phyloP scores from a whole-genome alignment of 75 land plant species.

The Cunninghamia lanceolata region DNA sequence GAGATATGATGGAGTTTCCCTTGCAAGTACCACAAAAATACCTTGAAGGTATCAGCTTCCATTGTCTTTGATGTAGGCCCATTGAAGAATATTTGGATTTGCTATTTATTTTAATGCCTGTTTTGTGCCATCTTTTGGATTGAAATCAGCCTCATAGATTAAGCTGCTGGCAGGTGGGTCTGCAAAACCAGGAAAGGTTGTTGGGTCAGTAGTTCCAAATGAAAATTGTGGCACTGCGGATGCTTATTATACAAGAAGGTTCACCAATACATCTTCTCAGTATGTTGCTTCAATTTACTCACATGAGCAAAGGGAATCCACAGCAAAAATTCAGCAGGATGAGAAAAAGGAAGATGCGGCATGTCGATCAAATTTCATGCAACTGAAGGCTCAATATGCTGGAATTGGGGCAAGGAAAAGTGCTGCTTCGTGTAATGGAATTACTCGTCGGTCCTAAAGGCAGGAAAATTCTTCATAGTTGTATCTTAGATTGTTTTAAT shows the following conservation, averaged over 20 bases:
- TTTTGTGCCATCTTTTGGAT: neutral
- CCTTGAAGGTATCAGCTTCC: slow-evolving; percentile 28
- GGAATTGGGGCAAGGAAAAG: slow-evolving; percentile 53
- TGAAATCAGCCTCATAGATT: neutral
- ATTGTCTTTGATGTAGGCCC: neutral
- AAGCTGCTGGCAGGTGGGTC: slow-evolving; percentile 24
- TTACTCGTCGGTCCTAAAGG: slow-evolving; percentile 17
- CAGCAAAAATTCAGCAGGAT: slow-evolving; percentile 35
- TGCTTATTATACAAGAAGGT: slow-evolving; percentile 32
- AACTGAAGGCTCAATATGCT: slow-evolving; percentile 31
- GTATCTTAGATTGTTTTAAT: neutral
- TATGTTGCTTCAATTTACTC: slow-evolving; percentile 26
- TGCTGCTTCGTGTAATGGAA: slow-evolving; percentile 45
- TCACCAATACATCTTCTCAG: slow-evolving; percentile 33
- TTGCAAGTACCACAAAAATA: slow-evolving; percentile 48
- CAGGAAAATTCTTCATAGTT: neutral
- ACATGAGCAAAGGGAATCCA: slow-evolving; percentile 41
- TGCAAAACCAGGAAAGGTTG: slow-evolving; percentile 75
- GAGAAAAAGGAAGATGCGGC: slow-evolving; percentile 31
- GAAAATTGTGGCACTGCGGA: slow-evolving; percentile 36
- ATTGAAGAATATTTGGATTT: neutral
- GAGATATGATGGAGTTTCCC: slow-evolving; percentile 38
- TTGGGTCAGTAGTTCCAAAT: slow-evolving; percentile 54
- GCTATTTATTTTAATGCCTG: neutral
- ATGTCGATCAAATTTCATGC: slow-evolving; percentile 34